phyloP scores from a whole-genome alignment of 225 moss, liverwort and hornwort genomes.

The Physcomitrium patens region DNA sequence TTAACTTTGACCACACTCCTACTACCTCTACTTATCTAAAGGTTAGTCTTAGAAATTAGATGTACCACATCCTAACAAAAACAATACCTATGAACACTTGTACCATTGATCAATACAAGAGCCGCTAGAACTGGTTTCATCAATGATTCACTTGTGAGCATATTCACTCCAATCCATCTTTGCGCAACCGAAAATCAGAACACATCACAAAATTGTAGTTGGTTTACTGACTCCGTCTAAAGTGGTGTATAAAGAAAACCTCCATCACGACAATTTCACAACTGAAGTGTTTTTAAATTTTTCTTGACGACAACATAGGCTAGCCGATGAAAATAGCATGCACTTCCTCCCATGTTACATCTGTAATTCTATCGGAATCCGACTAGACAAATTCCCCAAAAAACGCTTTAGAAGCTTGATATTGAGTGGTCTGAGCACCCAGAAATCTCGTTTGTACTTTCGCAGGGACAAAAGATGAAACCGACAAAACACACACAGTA shows the following conservation, averaged over 20 bases:
- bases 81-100: too few relatives aligned
- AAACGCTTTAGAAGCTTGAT: constrained; percentile 23
- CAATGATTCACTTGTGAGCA: too few relatives aligned
- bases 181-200: background rate
- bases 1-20: too few relatives aligned
- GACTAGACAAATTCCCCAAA: background rate
- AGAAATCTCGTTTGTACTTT: background rate
- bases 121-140: too few relatives aligned
- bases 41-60: too few relatives aligned
- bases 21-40: too few relatives aligned
- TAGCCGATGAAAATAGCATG: background rate
- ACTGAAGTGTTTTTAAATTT: background rate
- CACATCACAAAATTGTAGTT: constrained; percentile 7
- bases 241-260: background rate
- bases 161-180: background rate
- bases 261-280: background rate
- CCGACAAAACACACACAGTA: too few relatives aligned
- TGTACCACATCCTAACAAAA: too few relatives aligned
- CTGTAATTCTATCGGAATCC: constrained; percentile 17
- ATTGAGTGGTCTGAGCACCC: background rate
- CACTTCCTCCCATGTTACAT: constrained; percentile 19
- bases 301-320: background rate
- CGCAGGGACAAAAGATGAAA: too few relatives aligned
- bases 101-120: too few relatives aligned
- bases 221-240: background rate